Base-by-base conservation (phyloP, 164 flowering plant genomes). In the Berberis vulgaris region DNA sequence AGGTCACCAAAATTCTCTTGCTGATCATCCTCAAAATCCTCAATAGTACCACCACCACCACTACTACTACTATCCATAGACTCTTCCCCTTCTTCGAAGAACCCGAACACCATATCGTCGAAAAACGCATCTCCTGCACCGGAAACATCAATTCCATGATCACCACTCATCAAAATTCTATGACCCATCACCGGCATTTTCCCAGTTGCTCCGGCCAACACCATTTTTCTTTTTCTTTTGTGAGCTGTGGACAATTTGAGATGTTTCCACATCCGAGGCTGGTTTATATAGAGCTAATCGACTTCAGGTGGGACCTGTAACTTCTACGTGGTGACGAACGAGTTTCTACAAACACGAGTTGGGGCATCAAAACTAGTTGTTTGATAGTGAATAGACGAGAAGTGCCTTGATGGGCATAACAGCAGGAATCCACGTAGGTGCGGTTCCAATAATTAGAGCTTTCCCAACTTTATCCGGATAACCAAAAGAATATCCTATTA, bases 371-470 rank as follows among this genome's bases (percentile, higher is more conserved):
- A 58, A 43, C 57, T 66, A 63, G 40, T 4, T 11, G 1, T 43
- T 5, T 10, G 38, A 2, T 49, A 49, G 40, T 41, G 66, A n/a
- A n/a, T 6, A 11, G 26, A 26, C 26, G 26, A 26, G 26, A 26
- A 26, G 26, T 26, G 26, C 26, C 26, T 26, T 26, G 26, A 26
- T 26, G 26, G 26, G 26, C 0, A 60, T 12, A 39, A 60, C 62
- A 60, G 49, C 62, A 13, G 7, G 62, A 49, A 12, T 60, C 83
- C 95, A 84, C 90, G 85, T 85, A 78, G 79, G 82, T 56, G 39
- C 1, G 6, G 8, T 56, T 3, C 5, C 61, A 62, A 69, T 62
- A 45, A 65, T 56, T 65, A 41, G 46, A 61, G n/a, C 44, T 41
- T n/a, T 57, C 5, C 26, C 26, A 26, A 26, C 26, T 26, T 26